Evolutionary conservation across 1,284 basidiomycete species (phyloP), one percentile per base, ranked within the genome.

Genomic region (Trichosporon ovoides): DNA sequence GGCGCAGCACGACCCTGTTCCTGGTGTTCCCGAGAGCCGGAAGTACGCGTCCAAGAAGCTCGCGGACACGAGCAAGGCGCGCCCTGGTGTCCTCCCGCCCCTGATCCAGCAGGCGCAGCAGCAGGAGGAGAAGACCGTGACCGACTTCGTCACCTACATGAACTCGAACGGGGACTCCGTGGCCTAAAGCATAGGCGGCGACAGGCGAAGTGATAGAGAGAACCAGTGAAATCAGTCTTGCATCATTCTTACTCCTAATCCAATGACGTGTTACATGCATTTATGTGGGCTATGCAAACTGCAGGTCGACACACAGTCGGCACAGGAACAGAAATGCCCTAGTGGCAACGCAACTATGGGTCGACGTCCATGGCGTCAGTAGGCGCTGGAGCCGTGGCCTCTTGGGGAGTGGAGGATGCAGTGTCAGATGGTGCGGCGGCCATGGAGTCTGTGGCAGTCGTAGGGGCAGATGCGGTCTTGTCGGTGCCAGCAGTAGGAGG

Each of bases 21-120:
- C 69, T 4, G 69, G 72, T 36, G 70, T 81, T 13, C 61, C 65
- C 11, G 80, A 82, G 55, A 70, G 72, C 31, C 77, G 77, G 63
- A 62, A 66, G 43, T 79, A 72, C 61, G 70, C 80, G 16, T 71
- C 69, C 33, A 67, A 66, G 40, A 68, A 75, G 55, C 58, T 81
- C 13, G 70, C 71, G 3, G 62, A 58, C 33, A 66, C 73, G 20
- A 71, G 70, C 51, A 58, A 60, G 34, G 68, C 69, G 33, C 69
- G 70, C 53, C 78, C 79, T 7, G 79, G 78, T n/a, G 67, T 71
- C 53, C 70, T 78, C 35, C 60, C 64, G 3, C 64, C 69, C 1
- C 67, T 79, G 33, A 62, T 78, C 50, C 63, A 70, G 43, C 64
- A 68, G 37, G 76, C 75, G 20, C 38, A 51, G 55, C 52, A 56